Evolutionary conservation across 1,284 basidiomycete species (phyloP), one percentile per base, ranked within the genome.

Genomic region (Sphaerobolus stellatus): DNA sequence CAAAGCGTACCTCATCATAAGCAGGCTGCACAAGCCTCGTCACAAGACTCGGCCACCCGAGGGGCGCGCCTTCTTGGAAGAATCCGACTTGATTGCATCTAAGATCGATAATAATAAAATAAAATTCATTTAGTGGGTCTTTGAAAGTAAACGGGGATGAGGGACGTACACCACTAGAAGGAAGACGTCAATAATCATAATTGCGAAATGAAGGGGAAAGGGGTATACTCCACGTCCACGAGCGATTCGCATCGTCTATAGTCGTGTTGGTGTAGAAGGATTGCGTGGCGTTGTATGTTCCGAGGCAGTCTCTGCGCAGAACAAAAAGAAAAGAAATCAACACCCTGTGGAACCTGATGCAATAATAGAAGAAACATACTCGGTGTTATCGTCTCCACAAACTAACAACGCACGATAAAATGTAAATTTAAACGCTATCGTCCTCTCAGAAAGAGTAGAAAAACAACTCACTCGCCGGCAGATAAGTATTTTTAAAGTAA

Each of bases 41-140:
- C 7, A 85, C 83, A 48, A 88, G 66, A 11, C 80, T 73, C 0
- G 84, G 81, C 20, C 71, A 63, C 24, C 65, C 71, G 0, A 40
- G n/a, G 0, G 86, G 86, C 5, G 86, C 80, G 14, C 81, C 77
- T 27, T 80, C 82, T 68, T 83, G 82, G 55, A 81, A 75, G 64
- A 71, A 86, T 30, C 86, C 87, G 4, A 89, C 74, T 70, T 87
- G 76, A 61, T 84, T 88, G 64, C 86, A 89, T 1, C 83, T 87
- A 51, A 22, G 31, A 47, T 48, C 48, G 22, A 22, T 3, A 41
- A 18, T 24, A 11, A n/a, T n/a, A n/a, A n/a, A n/a, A n/a, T n/a
- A n/a, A n/a, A n/a, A n/a, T n/a, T n/a, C n/a, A n/a, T n/a, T n/a
- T n/a, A n/a, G n/a, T n/a, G n/a, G n/a, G n/a, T n/a, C n/a, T n/a